phyloP scores from a whole-genome alignment of 2,329 filamentous ascomycete species.

The Monascus ruber region DNA sequence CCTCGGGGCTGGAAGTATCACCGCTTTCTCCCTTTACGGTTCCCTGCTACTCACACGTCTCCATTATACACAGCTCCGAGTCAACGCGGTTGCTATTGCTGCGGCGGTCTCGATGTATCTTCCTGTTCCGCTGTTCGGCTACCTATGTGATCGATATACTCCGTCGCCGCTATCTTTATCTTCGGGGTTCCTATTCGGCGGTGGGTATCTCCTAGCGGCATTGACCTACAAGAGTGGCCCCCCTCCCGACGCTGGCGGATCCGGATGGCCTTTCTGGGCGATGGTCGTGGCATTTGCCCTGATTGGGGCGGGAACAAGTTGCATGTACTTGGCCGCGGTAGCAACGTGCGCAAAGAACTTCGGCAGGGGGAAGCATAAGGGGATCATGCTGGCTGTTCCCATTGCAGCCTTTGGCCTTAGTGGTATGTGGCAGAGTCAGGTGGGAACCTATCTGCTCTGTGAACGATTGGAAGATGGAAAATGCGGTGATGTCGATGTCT shows the following conservation, averaged over 20 bases:
- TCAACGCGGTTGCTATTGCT: slow-evolving; percentile 80
- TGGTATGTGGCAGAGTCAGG: slow-evolving; percentile 90
- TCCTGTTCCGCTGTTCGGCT: slow-evolving; percentile 80
- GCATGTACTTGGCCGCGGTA: slow-evolving; percentile 83
- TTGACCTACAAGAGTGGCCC: slow-evolving; percentile 57
- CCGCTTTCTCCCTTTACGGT: slow-evolving; percentile 87
- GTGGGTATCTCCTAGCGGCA: slow-evolving; percentile 75
- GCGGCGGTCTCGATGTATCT: slow-evolving; percentile 84
- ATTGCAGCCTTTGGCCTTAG: slow-evolving; percentile 90
- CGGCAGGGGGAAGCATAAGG: slow-evolving; percentile 74
- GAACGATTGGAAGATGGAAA: slow-evolving; percentile 55
- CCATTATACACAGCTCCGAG: slow-evolving; percentile 80
- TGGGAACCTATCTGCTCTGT: slow-evolving; percentile 67
- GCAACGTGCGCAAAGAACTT: slow-evolving; percentile 98
- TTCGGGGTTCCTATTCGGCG: slow-evolving; percentile 62
- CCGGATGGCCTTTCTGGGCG: slow-evolving; percentile 60
- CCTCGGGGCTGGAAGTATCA: slow-evolving; percentile 82
- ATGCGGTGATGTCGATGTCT: slow-evolving; percentile 56
- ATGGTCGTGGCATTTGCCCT: slow-evolving; percentile 80
- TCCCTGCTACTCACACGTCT: slow-evolving; percentile 78
- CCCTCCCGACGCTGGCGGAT: slow-evolving; percentile 38
- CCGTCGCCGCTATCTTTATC: slow-evolving; percentile 65
- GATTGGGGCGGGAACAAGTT: slow-evolving; percentile 72
- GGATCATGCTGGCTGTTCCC: slow-evolving; percentile 76
- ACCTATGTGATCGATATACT: slow-evolving; percentile 79